Conservation (phyloP, 228 moss, liverwort and hornwort genomes). For the Sphagnum fallax region DNA sequence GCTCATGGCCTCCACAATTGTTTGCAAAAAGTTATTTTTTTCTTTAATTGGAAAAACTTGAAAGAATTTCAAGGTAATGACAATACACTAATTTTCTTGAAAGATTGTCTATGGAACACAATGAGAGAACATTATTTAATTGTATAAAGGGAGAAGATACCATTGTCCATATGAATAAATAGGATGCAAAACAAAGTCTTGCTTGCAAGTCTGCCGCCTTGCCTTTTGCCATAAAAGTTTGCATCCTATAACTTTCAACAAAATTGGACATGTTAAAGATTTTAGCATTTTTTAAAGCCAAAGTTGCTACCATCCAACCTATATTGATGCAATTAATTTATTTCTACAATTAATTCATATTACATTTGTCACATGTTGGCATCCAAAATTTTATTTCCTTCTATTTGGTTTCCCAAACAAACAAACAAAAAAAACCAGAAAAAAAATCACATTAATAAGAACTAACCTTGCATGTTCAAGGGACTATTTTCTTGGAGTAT, state of each 20-base stretch:
- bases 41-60: no score
- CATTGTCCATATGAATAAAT: no score
- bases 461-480: no score
- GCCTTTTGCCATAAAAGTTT: constrained; percentile 8
- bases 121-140: no score
- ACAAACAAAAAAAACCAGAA: background rate
- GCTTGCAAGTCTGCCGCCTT: constrained; percentile 9
- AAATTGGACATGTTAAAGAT: constrained; percentile 1
- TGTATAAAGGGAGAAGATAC: no score
- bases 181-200: no score
- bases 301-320: constrained; percentile 5
- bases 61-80: no score
- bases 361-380: background rate
- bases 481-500: no score
- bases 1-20: constrained; percentile 5
- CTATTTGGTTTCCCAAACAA: background rate
- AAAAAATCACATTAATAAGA: no score
- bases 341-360: constrained; percentile 3
- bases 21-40: background rate
- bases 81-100: no score
- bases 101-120: no score
- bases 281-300: constrained; percentile 8
- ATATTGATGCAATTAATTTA: background rate
- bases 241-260: constrained; percentile 2
- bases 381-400: constrained; percentile 4